Conservation (phyloP, 495 filamentous ascomycete species). For the Achaetomiella virescens region DNA sequence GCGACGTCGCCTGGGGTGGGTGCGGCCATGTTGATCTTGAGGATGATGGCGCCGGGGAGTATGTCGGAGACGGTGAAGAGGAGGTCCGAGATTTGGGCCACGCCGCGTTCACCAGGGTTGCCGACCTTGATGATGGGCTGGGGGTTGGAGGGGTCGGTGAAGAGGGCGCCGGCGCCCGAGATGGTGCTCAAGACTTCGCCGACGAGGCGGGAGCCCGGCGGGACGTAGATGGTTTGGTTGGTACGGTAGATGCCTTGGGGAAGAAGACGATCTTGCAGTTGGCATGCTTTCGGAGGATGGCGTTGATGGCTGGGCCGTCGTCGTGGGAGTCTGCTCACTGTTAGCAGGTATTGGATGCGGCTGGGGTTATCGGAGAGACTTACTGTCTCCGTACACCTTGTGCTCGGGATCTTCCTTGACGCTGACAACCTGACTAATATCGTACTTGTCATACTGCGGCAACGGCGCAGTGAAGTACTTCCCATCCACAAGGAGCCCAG, state of each 20-base stretch:
- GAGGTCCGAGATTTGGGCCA: conserved; percentile 53
- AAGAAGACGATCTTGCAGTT: conserved; percentile 39
- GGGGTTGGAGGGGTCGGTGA: conserved; percentile 45
- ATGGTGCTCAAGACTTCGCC: conserved; percentile 43
- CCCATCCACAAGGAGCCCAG: conserved; percentile 24
- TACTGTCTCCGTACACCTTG: conserved; percentile 31
- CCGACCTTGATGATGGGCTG: conserved; percentile 52
- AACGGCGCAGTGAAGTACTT: conserved; percentile 32
- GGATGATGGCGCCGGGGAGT: conserved; percentile 44
- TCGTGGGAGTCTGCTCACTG: conserved; percentile 24
- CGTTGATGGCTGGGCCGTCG: conserved; percentile 37
- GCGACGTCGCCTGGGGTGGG: conserved; percentile 44
- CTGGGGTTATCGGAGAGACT: background rate
- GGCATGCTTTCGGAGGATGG: conserved; percentile 31
- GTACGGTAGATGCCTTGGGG: conserved; percentile 42
- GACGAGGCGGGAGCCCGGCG: conserved; percentile 47
- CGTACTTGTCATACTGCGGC: conserved; percentile 33
- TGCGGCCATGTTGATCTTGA: conserved; percentile 46
- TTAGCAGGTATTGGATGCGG: background rate
- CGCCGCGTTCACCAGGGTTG: conserved; percentile 47
- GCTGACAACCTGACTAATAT: conserved; percentile 32
- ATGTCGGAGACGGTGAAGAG: conserved; percentile 46
- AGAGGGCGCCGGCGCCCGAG: conserved; percentile 42
- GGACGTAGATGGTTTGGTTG: conserved; percentile 44
- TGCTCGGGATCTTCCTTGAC: conserved; percentile 33